Conservation (phyloP, 2,329 filamentous ascomycete species). For the Epichloe amarillans region DNA sequence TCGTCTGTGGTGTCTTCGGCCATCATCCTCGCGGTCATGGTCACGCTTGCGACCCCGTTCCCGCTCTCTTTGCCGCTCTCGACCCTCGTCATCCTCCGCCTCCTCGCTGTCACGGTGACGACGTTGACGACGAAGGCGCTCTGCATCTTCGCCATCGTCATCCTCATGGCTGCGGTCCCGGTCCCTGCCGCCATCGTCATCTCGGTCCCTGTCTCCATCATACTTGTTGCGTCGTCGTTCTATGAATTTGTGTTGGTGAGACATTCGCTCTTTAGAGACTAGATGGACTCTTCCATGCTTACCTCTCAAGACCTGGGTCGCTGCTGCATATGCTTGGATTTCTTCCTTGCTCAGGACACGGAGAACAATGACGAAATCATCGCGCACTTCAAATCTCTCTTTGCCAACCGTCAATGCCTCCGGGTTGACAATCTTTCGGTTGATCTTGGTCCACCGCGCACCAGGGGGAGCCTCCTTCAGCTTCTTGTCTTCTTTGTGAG, state of each 20-base stretch:
- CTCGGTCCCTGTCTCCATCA: slow-evolving; percentile 24
- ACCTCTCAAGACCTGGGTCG: slow-evolving; percentile 73
- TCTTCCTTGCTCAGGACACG: slow-evolving; percentile 79
- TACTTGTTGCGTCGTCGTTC: slow-evolving; percentile 21
- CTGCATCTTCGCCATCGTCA: slow-evolving; percentile 9
- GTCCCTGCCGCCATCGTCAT: slow-evolving; percentile 9
- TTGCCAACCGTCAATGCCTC: slow-evolving; percentile 76
- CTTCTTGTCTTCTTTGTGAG: slow-evolving; percentile 76
- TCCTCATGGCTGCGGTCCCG: slow-evolving; percentile 4
- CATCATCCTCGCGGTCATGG: slow-evolving; percentile 8
- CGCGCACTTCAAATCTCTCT: slow-evolving; percentile 82
- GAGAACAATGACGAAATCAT: slow-evolving; percentile 87
- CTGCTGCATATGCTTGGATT: slow-evolving; percentile 73
- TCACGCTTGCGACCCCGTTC: slow-evolving; percentile 3
- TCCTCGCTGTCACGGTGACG: slow-evolving; percentile 11
- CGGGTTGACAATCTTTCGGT: slow-evolving; percentile 75
- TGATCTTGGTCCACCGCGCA: slow-evolving; percentile 89
- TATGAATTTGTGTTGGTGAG: slow-evolving; percentile 1
- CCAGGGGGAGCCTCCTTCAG: slow-evolving; percentile 63
- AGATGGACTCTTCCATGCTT: slow-evolving; percentile 14
- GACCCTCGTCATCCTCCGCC: slow-evolving; percentile 1
- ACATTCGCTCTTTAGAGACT: background rate
- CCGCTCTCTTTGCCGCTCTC: background rate
- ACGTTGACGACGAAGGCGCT: slow-evolving; percentile 9
- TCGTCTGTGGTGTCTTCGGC: slow-evolving; percentile 10